Evolutionary conservation across 2,329 filamentous ascomycete species (phyloP), one percentile per base, ranked within the genome.

Genomic region (Colletotrichum viniferum): DNA sequence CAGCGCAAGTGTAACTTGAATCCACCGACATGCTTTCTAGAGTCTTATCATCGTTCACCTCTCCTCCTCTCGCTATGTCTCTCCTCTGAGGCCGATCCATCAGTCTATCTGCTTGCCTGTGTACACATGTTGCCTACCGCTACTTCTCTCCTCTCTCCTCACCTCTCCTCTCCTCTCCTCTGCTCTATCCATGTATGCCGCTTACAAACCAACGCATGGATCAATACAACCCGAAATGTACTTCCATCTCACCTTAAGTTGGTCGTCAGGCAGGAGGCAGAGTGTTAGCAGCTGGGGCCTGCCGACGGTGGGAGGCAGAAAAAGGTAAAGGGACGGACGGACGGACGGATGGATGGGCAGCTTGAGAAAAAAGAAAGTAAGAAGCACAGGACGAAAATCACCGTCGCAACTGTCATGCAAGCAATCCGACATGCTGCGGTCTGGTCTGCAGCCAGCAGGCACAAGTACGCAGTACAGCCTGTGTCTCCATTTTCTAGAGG

Each of bases 401-500:
- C 55, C 55, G 67, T 62, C 67, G 36, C 55, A 67, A 67, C 38
- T 38, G 43, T 30, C 73, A 66, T 71, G 69, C 68, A 71, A 71
- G 72, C 62, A 74, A 66, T 61, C n/a, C 28, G n/a, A 48, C 58
- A 61, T 61, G 28, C 58, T 61, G 64, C 48, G 26, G 26, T 65
- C 62, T 34, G 58, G 52, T 63, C 21, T 60, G 52, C 24, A 28
- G 16, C 43, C 26, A 61, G 28, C 43, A 48, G 43, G 43, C 43
- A 48, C 43, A 48, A n/a, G 18, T 43, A 18, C 36, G 16, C 16
- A 43, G 38, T 21, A 48, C 38, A 21, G 58, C 58, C 58, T 21
- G 9, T 21, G 24, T 28, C 55, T 58, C 55, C 55, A 28, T 28
- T 32, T 28, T 18, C 62, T 26, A 10, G 26, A 52, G 58, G 13